phyloP scores from a whole-genome alignment of 257 asterid species.

The Striga asiatica region DNA sequence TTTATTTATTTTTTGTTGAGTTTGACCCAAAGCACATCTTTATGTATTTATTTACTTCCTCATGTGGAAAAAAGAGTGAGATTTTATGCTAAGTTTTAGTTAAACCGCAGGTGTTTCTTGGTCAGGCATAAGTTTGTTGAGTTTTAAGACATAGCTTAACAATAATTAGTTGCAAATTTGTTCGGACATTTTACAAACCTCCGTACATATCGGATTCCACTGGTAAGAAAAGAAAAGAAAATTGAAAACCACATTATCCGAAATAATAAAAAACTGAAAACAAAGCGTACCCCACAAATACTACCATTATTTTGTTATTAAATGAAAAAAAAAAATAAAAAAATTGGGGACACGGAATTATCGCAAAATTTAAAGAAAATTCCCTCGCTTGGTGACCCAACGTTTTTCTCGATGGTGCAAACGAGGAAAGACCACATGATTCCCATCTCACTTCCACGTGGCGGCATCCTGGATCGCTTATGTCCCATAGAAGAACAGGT shows the following conservation, averaged over 20 bases:
- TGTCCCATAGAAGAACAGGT: slow-evolving; percentile 42
- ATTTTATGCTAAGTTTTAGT: slow-evolving; percentile 42
- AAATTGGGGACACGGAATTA: slow-evolving; percentile 9
- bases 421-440: slow-evolving; percentile 40
- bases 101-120: slow-evolving; percentile 36
- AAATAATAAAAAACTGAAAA: slow-evolving; percentile 8
- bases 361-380: slow-evolving; percentile 24
- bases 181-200: slow-evolving; percentile 23
- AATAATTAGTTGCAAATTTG: slow-evolving; percentile 21
- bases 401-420: slow-evolving; percentile 64
- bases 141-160: slow-evolving; percentile 24
- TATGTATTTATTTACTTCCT: no score
- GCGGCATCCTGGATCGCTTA: slow-evolving; percentile 25
- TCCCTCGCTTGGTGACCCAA: slow-evolving; percentile 60
- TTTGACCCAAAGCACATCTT: no score
- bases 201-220: slow-evolving; percentile 25
- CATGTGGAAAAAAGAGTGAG: slow-evolving; percentile 17
- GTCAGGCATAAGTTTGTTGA: slow-evolving; percentile 31
- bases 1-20: no score
- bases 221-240: slow-evolving; percentile 12
- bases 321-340: slow-evolving; percentile 1
- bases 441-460: slow-evolving; percentile 48
- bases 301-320: not conserved
- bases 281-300: slow-evolving; percentile 17
- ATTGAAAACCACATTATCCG: slow-evolving; percentile 9